Conservation (phyloP, 768 basidiomycete species). For the Mycena indigotica region DNA sequence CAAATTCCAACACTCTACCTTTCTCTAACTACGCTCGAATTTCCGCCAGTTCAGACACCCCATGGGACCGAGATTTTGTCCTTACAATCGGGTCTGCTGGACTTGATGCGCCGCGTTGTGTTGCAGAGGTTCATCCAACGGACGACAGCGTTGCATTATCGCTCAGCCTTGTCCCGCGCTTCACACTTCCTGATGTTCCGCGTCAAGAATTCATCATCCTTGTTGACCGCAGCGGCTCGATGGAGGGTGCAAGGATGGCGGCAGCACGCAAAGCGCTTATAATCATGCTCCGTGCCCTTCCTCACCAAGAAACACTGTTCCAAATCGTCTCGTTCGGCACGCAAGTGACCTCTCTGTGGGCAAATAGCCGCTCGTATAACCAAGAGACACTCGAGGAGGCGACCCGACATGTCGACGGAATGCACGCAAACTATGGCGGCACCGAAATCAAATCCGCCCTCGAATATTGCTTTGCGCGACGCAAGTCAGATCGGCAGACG, state of each 20-base stretch:
- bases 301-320: constrained; percentile 36
- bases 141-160: constrained; percentile 36
- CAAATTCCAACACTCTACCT: constrained; percentile 15
- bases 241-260: constrained; percentile 33
- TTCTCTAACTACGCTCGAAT: constrained; percentile 19
- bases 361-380: constrained; percentile 26
- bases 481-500: constrained; percentile 35
- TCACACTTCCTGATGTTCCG: constrained; percentile 35
- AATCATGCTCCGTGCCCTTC: constrained; percentile 42
- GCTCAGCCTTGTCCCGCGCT: constrained; percentile 45
- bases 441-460: constrained; percentile 43
- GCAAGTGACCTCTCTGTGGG: constrained; percentile 31
- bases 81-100: constrained; percentile 40
- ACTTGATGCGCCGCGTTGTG: constrained; percentile 44
- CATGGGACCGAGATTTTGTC: constrained; percentile 43
- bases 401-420: constrained; percentile 26
- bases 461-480: constrained; percentile 28
- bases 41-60: constrained; percentile 6
- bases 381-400: constrained; percentile 30
- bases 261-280: constrained; percentile 40
- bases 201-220: constrained; percentile 51
- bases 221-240: constrained; percentile 48
- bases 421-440: constrained; percentile 42
- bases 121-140: constrained; percentile 35
- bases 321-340: constrained; percentile 48